Percentiles rank a stretch among this genome's conserved stretches.
Conservation (phyloP, 169 alveolate genomes). For the Plasmodium fragile region DNA sequence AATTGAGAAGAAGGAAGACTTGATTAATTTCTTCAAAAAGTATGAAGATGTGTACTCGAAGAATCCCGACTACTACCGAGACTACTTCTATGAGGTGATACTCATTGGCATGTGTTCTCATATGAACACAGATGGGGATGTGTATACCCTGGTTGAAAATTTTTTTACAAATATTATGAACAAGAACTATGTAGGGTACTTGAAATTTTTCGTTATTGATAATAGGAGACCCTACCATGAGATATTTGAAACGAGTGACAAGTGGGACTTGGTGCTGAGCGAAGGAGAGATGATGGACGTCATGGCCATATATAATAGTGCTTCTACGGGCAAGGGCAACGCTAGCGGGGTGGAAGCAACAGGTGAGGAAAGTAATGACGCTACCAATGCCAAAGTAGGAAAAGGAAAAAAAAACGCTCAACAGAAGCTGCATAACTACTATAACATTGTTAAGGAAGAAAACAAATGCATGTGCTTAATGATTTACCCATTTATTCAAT, state of each 20-base stretch:
- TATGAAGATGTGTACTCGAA: slow-evolving; percentile 44
- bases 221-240: slow-evolving; percentile 60
- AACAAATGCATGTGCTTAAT: slow-evolving; percentile 37
- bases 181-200: slow-evolving; percentile 18
- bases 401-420: background rate
- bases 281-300: slow-evolving; percentile 29
- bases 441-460: slow-evolving; percentile 48
- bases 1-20: slow-evolving; percentile 46
- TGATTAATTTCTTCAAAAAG: slow-evolving; percentile 21
- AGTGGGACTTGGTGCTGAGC: slow-evolving; percentile 51
- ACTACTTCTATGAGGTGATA: slow-evolving; percentile 39
- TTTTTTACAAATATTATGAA: slow-evolving; percentile 22
- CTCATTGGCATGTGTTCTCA: slow-evolving; percentile 54
- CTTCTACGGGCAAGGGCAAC: background rate
- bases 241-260: slow-evolving; percentile 23
- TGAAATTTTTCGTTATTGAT: slow-evolving; percentile 59
- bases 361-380: too few species aligned
- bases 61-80: slow-evolving; percentile 42
- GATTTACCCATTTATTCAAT: slow-evolving; percentile 56
- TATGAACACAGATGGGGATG: slow-evolving; percentile 40
- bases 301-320: slow-evolving; percentile 11
- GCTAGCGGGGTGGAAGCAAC: background rate
- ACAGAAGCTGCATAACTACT: slow-evolving; percentile 1
- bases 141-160: slow-evolving; percentile 11
- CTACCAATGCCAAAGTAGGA: background rate